Base-by-base conservation (phyloP, 768 basidiomycete species). In the Holtermannia corniformis region DNA sequence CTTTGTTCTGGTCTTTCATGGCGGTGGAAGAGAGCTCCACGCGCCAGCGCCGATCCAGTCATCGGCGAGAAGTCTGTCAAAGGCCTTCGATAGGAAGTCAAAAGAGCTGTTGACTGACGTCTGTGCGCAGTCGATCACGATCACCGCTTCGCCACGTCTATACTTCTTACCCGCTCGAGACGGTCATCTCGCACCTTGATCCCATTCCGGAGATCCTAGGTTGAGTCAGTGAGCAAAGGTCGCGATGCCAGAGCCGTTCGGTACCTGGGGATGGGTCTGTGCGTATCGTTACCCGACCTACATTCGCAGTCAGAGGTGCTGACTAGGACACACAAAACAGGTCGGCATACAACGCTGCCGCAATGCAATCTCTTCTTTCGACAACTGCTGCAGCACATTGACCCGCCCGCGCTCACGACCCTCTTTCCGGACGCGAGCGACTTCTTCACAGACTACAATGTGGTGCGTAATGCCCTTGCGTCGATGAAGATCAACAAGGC, bases 301-400 rank as follows among this genome's bases (percentile, higher is more conserved):
- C 22, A 20, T 47, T 43, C 56, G 47, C 27, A 25, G 40, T 44
- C 51, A 12, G 46, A 25, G 23, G 43, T 51, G 32, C 41, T 14
- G 50, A 3, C 44, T 37, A 41, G 48, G 11, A 11, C 13, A n/a
- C n/a, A n/a, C n/a, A n/a, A n/a, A n/a, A n/a, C 28, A 65, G 65
- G 68, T 47, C 47, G 50, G 5, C 61, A 67, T 47, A 60, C 65
- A 11, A 56, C 84, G 44, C 85, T 93, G 66, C 81, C 91, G 0
- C 86, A 87, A 81, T 96, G 92, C 75, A 95, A 95, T 69, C 82
- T 95, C 61, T 92, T 93, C 75, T 90, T 90, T 75, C 80, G 80
- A 55, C 89, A 93, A 77, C 83, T 89, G 20, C 60, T 69, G 44
- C 41, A 64, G 16, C 47, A 57, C 24, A 55, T 59, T 5, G 23